These are phyloP conservation scores for Cerioporus squamosus DNA, from an alignment of 1,284 basidiomycete genomes.

Conservation along the genomic window DNA sequence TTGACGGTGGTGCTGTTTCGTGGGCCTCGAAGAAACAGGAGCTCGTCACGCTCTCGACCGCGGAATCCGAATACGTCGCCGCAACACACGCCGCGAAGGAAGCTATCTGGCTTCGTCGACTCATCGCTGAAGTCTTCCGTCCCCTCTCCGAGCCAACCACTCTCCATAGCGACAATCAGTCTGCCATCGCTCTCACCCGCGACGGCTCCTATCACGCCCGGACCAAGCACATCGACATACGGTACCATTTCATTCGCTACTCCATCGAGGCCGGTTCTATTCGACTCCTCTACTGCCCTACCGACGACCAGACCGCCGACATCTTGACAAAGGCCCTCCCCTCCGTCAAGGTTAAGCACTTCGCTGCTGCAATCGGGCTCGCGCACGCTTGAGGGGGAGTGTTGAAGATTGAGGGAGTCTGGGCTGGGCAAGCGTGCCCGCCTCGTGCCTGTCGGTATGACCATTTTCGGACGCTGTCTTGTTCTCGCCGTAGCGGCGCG, in stretches of 20 bases:
- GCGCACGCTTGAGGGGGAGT: background rate
- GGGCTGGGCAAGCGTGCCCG: no score
- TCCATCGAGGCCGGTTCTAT: conserved; percentile 23
- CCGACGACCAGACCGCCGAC: conserved; percentile 31
- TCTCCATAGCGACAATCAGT: conserved; percentile 2
- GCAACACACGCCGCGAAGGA: conserved; percentile 14
- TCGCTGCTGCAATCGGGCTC: background rate
- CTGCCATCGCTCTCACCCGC: background rate
- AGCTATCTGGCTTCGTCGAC: conserved; percentile 24
- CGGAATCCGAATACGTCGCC: conserved; percentile 22
- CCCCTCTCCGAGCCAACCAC: background rate
- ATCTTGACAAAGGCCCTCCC: conserved; percentile 31
- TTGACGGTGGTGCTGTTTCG: conserved; percentile 3
- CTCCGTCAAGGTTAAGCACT: background rate
- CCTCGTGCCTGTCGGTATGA: background rate
- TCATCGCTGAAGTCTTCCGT: conserved; percentile 27
- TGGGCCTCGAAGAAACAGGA: conserved; percentile 24
- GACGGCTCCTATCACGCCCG: conserved; percentile 18
- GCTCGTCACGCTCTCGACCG: conserved; percentile 14
- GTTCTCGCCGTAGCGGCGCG: conserved; percentile 39
- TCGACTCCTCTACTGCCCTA: conserved; percentile 17
- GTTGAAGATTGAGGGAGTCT: background rate
- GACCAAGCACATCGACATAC: conserved; percentile 43
- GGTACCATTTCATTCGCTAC: conserved; percentile 38
- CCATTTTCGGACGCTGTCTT: conserved; percentile 42